Conservation (phyloP, 805 yeast species). For the Teunomyces tritomae region DNA sequence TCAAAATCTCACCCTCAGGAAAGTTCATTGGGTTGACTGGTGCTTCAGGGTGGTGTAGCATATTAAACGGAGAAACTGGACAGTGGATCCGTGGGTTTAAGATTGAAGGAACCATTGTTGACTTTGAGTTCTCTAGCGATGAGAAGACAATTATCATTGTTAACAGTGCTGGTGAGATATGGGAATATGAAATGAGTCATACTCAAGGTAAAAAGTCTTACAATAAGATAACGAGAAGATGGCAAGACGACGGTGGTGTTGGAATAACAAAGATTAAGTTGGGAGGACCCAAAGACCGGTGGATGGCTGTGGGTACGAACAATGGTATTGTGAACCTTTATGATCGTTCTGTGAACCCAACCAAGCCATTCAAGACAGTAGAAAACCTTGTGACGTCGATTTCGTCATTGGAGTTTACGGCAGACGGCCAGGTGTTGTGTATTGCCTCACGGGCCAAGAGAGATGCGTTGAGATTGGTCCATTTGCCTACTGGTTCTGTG, state of each 20-base stretch:
- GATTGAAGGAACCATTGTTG: slow-evolving; percentile 82
- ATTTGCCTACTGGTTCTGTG: slow-evolving; percentile 81
- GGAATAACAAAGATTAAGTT: slow-evolving; percentile 76
- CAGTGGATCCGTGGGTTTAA: slow-evolving; percentile 86
- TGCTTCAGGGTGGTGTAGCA: slow-evolving; percentile 86
- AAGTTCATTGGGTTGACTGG: slow-evolving; percentile 73
- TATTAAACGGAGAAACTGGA: slow-evolving; percentile 74
- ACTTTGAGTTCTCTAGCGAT: slow-evolving; percentile 64
- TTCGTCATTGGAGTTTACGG: slow-evolving; percentile 68
- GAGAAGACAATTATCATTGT: slow-evolving; percentile 50
- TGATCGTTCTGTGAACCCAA: slow-evolving; percentile 44
- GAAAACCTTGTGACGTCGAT: slow-evolving; percentile 83
- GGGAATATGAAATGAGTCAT: slow-evolving; percentile 61
- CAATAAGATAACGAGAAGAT: slow-evolving; percentile 55
- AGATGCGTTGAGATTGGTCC: slow-evolving; percentile 84
- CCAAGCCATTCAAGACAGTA: slow-evolving; percentile 58
- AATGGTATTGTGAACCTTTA: slow-evolving; percentile 89
- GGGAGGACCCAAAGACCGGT: slow-evolving; percentile 69
- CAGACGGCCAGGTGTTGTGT: slow-evolving; percentile 86
- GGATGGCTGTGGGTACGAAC: slow-evolving; percentile 85
- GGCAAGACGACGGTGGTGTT: slow-evolving; percentile 85
- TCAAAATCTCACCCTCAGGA: slow-evolving; percentile 74
- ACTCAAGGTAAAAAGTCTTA: slow-evolving; percentile 5
- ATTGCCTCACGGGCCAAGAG: slow-evolving; percentile 81
- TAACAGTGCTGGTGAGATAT: slow-evolving; percentile 81